Base-by-base conservation (phyloP, 805 yeast species). In the Wickerhamomyces queroliae region DNA sequence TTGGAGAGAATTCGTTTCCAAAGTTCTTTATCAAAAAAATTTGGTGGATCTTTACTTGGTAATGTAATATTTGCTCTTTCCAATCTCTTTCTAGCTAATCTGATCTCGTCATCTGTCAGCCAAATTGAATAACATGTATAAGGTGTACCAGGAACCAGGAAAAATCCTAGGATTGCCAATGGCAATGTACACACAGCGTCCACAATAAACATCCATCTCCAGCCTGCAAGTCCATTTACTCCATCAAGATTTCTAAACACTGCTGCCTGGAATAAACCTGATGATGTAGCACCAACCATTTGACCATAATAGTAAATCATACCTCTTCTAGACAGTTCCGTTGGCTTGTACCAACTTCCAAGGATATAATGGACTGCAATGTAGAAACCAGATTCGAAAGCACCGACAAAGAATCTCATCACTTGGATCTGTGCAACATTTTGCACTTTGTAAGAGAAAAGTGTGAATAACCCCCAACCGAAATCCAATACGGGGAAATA, bases 171-270 rank as follows among this genome's bases (percentile, higher is more conserved):
- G 7, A 80, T 12, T 7, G 80, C 83, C 25, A 81, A 72, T 3
- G 67, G 75, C 22, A 80, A 50, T 1, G 85, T 77, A 31, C 81
- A 69, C 35, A 75, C 50, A 11, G 80, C 81, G 20, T 80, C 86
- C 44, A 82, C 69, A 35, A 83, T 76, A 51, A 78, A 82, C 56
- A 78, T 76, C 88, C 88, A 82, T 63, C 80, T 68, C 88, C 88
- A 82, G 13, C 85, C 78, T 8, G 69, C 68, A 10, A 75, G 60
- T 0, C 86, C 86, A 34, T 56, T 52, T 10, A 54, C 62, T 23
- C 82, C 85, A 38, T 67, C 59, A 47, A 82, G 53, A 29, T 59
- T 48, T 18, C 66, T 49, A 41, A 62, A 70, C 22, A 79, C 68
- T 5, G 82, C 73, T 13, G 82, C 72, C 47, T 80, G 81, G 30